Evolutionary conservation across 2,329 filamentous ascomycete species (phyloP), one percentile per base, ranked within the genome.

Genomic region (Aspergillus latus): DNA sequence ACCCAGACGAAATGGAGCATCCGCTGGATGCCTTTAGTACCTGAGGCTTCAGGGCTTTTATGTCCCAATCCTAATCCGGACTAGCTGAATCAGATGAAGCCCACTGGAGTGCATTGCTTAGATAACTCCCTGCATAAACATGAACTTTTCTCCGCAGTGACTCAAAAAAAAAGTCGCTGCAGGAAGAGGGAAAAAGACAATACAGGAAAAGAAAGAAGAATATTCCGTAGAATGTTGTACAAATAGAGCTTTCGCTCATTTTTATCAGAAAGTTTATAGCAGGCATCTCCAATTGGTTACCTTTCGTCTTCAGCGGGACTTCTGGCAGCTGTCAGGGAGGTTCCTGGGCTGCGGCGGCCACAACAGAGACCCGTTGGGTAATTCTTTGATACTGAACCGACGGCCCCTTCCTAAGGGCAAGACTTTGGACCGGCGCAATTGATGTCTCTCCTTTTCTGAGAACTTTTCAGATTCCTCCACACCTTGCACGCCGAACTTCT

Each of bases 351-450:
- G 3, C 21, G 21, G 21, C 21, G 21, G 21, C 21, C 21, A 21
- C 21, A 21, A 34, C 42, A 34, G 48, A 56, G 28, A 42, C 54
- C 50, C 46, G 40, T 39, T 39, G 47, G 53, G 42, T 30, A 45
- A 34, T 39, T 45, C 43, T 45, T 58, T 59, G 56, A 47, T 56
- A 43, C 58, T 57, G 59, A 56, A 58, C 56, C 21, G 28, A 30
- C 13, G 6, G 28, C 15, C 28, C 21, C 30, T 21, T 21, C 43
- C 30, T 28, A 45, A 37, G 34, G n/a, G 4, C 5, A 37, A 37
- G 34, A 37, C 34, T 11, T 7, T 37, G 34, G 34, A 37, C 34
- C 34, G n/a, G 11, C 32, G 34, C 8, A 10, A 37, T 37, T 37
- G 11, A 10, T 37, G 34, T 37, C 34, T 30, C 11, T 29, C 42